Conservation (phyloP, 495 filamentous ascomycete genomes). For the Tuber melanosporum region DNA sequence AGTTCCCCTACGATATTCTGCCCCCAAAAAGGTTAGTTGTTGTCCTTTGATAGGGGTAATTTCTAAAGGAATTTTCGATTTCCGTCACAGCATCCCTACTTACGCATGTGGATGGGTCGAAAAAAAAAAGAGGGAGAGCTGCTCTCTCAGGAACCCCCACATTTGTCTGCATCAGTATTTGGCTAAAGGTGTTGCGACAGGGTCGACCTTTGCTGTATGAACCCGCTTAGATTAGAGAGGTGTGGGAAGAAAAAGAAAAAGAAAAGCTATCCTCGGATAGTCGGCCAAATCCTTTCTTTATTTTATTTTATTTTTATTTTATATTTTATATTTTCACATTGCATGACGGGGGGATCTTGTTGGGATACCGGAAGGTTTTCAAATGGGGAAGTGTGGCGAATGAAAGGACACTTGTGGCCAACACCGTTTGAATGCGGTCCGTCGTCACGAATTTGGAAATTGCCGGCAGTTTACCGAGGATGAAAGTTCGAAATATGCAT, state of each 20-base stretch:
- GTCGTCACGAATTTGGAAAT: conserved; percentile 1
- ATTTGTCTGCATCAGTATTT: not conserved
- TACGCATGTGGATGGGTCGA: not conserved
- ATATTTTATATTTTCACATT: not conserved
- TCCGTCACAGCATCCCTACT: not conserved
- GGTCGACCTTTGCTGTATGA: not conserved
- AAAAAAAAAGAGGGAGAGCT: not conserved
- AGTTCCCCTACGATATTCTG: not conserved
- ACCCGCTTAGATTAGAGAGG: not conserved
- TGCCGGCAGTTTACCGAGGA: not conserved
- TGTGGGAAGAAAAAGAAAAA: not conserved
- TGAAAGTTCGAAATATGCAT: not conserved
- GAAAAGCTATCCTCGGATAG: not conserved
- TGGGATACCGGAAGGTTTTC: not conserved
- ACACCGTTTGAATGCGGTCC: not conserved
- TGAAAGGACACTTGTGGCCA: not conserved
- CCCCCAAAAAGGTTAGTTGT: not conserved
- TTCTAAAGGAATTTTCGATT: not conserved
- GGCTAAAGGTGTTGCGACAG: not conserved
- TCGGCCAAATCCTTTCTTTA: not conserved
- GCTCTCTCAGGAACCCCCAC: not conserved
- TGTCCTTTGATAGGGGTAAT: not conserved
- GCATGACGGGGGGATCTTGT: not conserved
- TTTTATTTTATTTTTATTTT: not conserved
- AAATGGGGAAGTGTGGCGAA: not conserved